Base-by-base conservation (phyloP, 768 basidiomycete species). In the Cubamyces sp. region DNA sequence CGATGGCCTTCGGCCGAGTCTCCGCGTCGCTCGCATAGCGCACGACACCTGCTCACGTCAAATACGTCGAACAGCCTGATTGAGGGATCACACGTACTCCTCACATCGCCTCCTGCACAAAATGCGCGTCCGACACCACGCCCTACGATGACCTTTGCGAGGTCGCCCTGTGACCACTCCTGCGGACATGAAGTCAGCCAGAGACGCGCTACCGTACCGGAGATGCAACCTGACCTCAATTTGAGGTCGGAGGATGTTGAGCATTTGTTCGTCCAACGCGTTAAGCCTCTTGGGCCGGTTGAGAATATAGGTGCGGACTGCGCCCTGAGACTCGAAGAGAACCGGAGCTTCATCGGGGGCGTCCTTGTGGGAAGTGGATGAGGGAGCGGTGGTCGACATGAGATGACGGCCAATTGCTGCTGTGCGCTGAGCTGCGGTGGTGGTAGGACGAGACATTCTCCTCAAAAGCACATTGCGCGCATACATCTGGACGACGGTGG, bases 101-200 rank as follows among this genome's bases (percentile, higher is more conserved):
- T 87, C 60, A 99, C 91, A 75, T 99, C 97, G 46, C 97, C 97
- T 15, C 97, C 97, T 6, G 92, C 90, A 70, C 95, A 98, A 73
- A 98, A 98, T 14, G 90, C 92, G 61, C 86, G 81, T 3, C 88
- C 90, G 14, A 75, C 74, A 23, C 91, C 91, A 34, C 83, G 82
- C 37, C 88, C 90, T 40, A 93, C 82, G 61, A 97, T 84, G 28
- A 88, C 81, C 59, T 84, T 82, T 66, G 87, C 87, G 7, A 92
- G 81, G 52, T 88, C 82, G 28, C 91, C 87, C 39, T 81, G 75
- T 62, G 83, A 81, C 91, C 92, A 94, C 79, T 86, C 84, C 92
- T 94, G 58, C 41, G 15, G 12, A 9, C 14, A 40, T 48, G 34
- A 26, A 49, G 42, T 21, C 12, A 21, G 18, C 54, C 43, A 23